Evolutionary conservation across 2,329 filamentous ascomycete genomes (phyloP).

Genomic region (Alternaria solani): DNA sequence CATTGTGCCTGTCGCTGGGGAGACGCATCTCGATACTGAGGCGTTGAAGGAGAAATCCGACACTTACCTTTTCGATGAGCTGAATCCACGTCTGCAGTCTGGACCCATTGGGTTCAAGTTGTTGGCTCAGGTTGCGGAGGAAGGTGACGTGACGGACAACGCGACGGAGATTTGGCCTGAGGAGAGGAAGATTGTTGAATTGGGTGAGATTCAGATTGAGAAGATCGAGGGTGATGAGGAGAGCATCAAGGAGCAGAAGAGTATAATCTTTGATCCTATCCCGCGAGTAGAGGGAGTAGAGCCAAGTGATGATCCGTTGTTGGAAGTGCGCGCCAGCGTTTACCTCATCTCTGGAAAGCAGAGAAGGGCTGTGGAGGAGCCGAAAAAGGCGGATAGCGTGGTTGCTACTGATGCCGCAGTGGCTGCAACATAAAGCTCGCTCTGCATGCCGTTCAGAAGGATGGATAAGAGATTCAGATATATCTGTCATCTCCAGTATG

Average conservation of each 20-base stretch:
- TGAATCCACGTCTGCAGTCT: conserved; percentile 49
- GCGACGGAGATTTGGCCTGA: conserved; percentile 64
- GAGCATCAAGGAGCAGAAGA: conserved; percentile 57
- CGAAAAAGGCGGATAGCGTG: background rate
- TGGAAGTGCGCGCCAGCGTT: conserved; percentile 64
- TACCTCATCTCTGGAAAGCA: conserved; percentile 65
- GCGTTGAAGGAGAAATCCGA: conserved; percentile 50
- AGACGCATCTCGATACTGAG: conserved; percentile 51
- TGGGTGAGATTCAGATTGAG: conserved; percentile 60
- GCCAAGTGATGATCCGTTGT: conserved; percentile 62
- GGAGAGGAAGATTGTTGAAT: conserved; percentile 58
- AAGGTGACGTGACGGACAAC: conserved; percentile 59
- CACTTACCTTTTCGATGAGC: conserved; percentile 61
- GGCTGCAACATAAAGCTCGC: conserved; percentile 1
- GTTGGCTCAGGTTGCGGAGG: conserved; percentile 59
- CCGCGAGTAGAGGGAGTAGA: conserved; percentile 64
- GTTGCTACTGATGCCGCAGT: conserved; percentile 10
- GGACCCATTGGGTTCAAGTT: conserved; percentile 58
- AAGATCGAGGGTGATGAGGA: conserved; percentile 52
- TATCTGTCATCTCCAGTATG: background rate
- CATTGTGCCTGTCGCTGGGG: conserved; percentile 57
- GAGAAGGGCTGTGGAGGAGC: conserved; percentile 55
- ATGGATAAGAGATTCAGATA: background rate
- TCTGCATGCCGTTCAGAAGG: background rate
- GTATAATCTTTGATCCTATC: conserved; percentile 66